These are phyloP conservation scores for Moesziomyces sp. DNA, from an alignment of 1,284 basidiomycete genomes.

Conservation along the genomic window DNA sequence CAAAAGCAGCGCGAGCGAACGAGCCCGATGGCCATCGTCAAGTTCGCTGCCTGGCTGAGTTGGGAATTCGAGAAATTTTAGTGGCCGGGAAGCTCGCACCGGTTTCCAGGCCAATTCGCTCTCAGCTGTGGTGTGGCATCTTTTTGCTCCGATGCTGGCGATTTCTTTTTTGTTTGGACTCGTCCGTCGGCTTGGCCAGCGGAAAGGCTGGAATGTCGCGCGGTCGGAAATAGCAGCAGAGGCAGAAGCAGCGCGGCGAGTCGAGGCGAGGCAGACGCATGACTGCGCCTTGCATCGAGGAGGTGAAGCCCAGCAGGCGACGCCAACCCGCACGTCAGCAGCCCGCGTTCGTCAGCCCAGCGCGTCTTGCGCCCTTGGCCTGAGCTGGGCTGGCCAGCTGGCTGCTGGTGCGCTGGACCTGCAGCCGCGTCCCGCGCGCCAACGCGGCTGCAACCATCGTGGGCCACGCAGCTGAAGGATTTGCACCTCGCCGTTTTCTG, in stretches of 20 bases:
- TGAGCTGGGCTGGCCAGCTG: background rate
- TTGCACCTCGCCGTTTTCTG: no score
- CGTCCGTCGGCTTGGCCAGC: no score
- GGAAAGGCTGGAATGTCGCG: background rate
- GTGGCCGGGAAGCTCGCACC: background rate
- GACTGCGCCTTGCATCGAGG: background rate
- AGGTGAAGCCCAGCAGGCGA: background rate
- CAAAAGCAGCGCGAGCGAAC: no score
- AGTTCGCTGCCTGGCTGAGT: background rate
- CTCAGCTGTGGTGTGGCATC: no score
- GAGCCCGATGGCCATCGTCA: no score
- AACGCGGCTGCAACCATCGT: no score
- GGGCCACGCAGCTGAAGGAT: no score
- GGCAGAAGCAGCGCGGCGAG: no score
- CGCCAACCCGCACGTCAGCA: background rate
- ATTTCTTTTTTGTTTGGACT: background rate
- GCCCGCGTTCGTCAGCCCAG: conserved; percentile 4
- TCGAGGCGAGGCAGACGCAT: background rate
- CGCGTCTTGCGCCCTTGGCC: conserved; percentile 4
- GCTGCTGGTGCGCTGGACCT: background rate
- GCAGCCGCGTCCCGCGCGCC: conserved; percentile 7
- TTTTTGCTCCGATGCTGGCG: background rate
- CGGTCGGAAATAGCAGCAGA: background rate
- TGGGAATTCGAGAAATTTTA: background rate
- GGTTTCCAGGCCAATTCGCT: background rate